Evolutionary conservation across 495 filamentous ascomycete genomes (phyloP).

Genomic region (Penicillium mononematosum): DNA sequence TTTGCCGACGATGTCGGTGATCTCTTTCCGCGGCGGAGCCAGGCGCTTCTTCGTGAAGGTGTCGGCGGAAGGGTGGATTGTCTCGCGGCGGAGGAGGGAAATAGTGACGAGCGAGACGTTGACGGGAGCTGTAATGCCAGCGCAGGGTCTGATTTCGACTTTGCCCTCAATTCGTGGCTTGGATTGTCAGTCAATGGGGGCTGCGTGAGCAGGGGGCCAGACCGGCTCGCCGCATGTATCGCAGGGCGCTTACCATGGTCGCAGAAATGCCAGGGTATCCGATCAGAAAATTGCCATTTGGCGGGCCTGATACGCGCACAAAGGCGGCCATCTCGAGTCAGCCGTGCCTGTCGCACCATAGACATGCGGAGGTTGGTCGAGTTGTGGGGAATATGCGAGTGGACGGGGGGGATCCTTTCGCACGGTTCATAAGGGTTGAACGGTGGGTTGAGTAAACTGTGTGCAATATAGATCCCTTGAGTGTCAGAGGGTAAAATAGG

Average conservation of each 20-base stretch:
- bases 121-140: constrained; percentile 83
- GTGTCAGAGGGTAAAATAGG: not conserved
- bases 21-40: constrained; percentile 88
- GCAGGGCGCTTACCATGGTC: constrained; percentile 70
- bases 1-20: constrained; percentile 88
- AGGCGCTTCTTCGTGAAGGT: constrained; percentile 89
- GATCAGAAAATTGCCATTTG: constrained; percentile 94
- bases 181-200: constrained; percentile 7
- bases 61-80: constrained; percentile 94
- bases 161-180: constrained; percentile 96
- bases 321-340: constrained; percentile 72
- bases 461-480: not conserved
- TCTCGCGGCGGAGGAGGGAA: constrained; percentile 87
- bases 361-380: constrained; percentile 36
- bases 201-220: constrained; percentile 1
- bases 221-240: constrained; percentile 5
- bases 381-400: constrained; percentile 35
- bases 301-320: constrained; percentile 95
- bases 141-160: constrained; percentile 88
- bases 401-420: constrained; percentile 22
- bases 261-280: constrained; percentile 98
- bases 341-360: constrained; percentile 46
- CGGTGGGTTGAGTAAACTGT: not conserved
- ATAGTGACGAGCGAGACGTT: constrained; percentile 91
- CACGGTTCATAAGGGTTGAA: constrained; percentile 35